phyloP scores from a whole-genome alignment of 176 grass and related monocot genomes.

The Bolboschoenus planiculmis region DNA sequence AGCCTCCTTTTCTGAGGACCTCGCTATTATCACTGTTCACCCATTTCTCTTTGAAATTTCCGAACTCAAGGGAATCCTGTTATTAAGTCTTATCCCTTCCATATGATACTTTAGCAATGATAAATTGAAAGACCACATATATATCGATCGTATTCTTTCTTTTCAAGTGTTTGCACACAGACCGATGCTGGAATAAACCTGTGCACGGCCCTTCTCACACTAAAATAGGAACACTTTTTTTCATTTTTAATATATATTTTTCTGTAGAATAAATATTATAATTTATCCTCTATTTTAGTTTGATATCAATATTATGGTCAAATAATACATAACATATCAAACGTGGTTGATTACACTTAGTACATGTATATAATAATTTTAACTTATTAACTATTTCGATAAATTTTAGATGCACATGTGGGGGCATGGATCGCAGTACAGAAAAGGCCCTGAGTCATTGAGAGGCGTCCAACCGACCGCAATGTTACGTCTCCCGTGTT shows the following conservation, averaged over 20 bases:
- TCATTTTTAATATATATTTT: background rate
- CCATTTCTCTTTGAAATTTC: background rate
- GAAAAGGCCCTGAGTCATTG: conserved; percentile 89
- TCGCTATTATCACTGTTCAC: background rate
- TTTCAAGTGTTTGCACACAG: background rate
- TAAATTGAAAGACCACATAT: background rate
- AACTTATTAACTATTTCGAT: background rate
- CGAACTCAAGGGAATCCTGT: background rate
- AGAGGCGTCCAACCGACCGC: conserved; percentile 93
- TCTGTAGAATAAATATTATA: background rate
- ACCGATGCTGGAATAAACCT: background rate
- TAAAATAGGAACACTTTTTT: background rate
- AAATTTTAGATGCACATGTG: conserved; percentile 95
- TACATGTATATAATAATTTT: background rate
- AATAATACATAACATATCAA: background rate
- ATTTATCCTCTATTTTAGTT: conserved; percentile 3
- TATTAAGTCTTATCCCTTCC: background rate
- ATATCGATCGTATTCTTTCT: background rate
- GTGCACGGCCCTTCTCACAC: background rate
- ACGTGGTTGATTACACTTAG: background rate
- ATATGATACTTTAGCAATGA: background rate
- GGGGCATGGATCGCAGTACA: conserved; percentile 96
- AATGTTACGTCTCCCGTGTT: conserved; percentile 92
- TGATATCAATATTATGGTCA: background rate
- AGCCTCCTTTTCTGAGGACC: background rate